phyloP scores from a whole-genome alignment of 805 yeast species.

The Candida insectalens region DNA sequence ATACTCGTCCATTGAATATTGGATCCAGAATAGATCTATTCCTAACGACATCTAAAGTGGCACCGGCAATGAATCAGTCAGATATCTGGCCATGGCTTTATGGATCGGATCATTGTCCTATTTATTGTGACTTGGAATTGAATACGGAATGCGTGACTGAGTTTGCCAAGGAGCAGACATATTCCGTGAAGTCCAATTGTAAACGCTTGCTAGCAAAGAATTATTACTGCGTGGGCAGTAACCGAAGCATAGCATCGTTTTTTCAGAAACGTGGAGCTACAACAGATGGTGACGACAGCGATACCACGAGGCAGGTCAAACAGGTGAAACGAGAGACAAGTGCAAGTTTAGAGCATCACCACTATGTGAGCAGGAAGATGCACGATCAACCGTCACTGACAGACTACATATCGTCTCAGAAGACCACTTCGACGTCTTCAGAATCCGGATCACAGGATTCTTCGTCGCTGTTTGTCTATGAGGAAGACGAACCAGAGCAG shows the following conservation, averaged over 20 bases:
- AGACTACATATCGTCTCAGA: slow-evolving; percentile 1
- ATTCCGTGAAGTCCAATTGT: slow-evolving; percentile 1
- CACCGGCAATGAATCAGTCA: slow-evolving; percentile 27
- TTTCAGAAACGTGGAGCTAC: slow-evolving; percentile 11
- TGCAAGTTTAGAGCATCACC: no score
- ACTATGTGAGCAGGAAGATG: slow-evolving; percentile 14
- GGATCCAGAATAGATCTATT: slow-evolving; percentile 87
- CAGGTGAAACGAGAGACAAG: no score
- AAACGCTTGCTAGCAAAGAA: slow-evolving; percentile 46
- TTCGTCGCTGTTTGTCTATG: slow-evolving; percentile 9
- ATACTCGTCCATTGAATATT: slow-evolving; percentile 69
- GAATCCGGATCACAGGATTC: neutral
- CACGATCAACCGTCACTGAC: no score
- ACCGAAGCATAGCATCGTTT: slow-evolving; percentile 22
- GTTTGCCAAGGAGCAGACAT: slow-evolving; percentile 1
- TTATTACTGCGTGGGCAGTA: slow-evolving; percentile 30
- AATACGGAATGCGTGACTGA: neutral
- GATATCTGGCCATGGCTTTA: slow-evolving; percentile 54
- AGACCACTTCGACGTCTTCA: slow-evolving; percentile 1
- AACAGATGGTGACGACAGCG: neutral
- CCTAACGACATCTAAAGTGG: slow-evolving; percentile 34
- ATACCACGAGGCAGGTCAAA: neutral
- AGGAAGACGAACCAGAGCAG: slow-evolving; percentile 8
- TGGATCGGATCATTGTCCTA: slow-evolving; percentile 96
- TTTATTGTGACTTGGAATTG: slow-evolving; percentile 53